Conservation (phyloP, 305 asterid species). For the Fraxinus floribunda region DNA sequence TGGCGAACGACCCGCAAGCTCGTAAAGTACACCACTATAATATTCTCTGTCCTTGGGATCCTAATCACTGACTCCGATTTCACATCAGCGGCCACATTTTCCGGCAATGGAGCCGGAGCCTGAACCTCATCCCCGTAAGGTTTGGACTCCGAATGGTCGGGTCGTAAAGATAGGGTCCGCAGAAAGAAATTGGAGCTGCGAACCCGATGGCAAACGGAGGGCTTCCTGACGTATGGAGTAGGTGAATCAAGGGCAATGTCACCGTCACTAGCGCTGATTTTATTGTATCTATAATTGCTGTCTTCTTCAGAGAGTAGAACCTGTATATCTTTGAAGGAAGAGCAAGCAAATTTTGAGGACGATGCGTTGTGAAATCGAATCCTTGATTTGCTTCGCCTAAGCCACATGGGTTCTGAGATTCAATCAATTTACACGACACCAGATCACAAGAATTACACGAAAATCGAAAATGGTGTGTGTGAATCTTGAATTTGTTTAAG, state of each 20-base stretch:
- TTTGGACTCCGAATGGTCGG: not conserved
- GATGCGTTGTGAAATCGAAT: constrained; percentile 43
- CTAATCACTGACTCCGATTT: constrained; percentile 46
- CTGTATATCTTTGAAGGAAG: constrained; percentile 85
- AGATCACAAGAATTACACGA: not conserved
- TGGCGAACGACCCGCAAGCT: constrained; percentile 80
- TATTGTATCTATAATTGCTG: not conserved
- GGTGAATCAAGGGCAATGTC: constrained; percentile 24
- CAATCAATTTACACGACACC: constrained; percentile 9
- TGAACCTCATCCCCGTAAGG: not conserved
- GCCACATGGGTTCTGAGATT: constrained; percentile 67
- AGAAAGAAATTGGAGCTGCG: constrained; percentile 57
- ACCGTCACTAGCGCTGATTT: constrained; percentile 5
- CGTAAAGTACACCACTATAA: constrained; percentile 74
- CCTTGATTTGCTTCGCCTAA: constrained; percentile 60
- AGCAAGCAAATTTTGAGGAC: constrained; percentile 55
- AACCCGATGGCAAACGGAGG: constrained; percentile 67
- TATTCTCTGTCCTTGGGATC: constrained; percentile 68
- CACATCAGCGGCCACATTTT: constrained; percentile 11
- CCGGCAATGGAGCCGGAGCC: constrained; percentile 8
- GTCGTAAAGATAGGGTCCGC: constrained; percentile 48
- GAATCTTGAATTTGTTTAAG: not conserved
- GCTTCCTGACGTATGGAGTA: constrained; percentile 11
- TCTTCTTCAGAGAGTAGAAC: constrained; percentile 48
- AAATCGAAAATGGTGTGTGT: constrained; percentile 6